phyloP scores from a whole-genome alignment of 371 early-diverging fungal species.

The Mortierella sp. region DNA sequence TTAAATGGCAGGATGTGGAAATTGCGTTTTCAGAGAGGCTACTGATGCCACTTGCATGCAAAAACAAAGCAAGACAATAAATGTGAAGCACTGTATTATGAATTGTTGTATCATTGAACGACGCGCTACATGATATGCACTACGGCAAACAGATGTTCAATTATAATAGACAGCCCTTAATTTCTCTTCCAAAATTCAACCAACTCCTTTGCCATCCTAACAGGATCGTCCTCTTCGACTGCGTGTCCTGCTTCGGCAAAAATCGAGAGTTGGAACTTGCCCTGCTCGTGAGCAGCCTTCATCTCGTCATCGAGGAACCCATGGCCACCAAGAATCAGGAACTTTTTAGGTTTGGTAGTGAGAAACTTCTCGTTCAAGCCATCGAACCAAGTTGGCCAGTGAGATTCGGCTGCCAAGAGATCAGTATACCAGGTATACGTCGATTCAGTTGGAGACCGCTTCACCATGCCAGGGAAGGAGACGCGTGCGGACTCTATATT shows the following conservation, averaged over 20 bases:
- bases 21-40: not conserved
- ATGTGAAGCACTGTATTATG: not conserved
- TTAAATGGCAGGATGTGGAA: not conserved
- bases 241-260: constrained; percentile 86
- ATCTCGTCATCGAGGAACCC: constrained; percentile 89
- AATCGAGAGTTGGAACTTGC: constrained; percentile 85
- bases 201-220: constrained; percentile 72
- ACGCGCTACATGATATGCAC: not conserved
- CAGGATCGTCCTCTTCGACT: constrained; percentile 91
- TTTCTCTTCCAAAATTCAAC: constrained; percentile 35
- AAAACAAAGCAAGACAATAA: not conserved
- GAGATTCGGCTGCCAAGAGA: constrained; percentile 69
- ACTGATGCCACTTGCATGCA: not conserved
- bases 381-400: constrained; percentile 91
- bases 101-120: not conserved
- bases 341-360: constrained; percentile 69
- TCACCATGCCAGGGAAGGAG: constrained; percentile 79
- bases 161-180: not conserved
- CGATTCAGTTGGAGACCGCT: not conserved
- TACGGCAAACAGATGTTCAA: not conserved
- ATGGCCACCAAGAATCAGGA: constrained; percentile 87
- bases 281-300: constrained; percentile 93
- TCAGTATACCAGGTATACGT: constrained; percentile 77
- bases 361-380: constrained; percentile 85
- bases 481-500: constrained; percentile 79